Base-by-base conservation (phyloP, 208 protist genomes). In the Sergeia podlipaevii region DNA sequence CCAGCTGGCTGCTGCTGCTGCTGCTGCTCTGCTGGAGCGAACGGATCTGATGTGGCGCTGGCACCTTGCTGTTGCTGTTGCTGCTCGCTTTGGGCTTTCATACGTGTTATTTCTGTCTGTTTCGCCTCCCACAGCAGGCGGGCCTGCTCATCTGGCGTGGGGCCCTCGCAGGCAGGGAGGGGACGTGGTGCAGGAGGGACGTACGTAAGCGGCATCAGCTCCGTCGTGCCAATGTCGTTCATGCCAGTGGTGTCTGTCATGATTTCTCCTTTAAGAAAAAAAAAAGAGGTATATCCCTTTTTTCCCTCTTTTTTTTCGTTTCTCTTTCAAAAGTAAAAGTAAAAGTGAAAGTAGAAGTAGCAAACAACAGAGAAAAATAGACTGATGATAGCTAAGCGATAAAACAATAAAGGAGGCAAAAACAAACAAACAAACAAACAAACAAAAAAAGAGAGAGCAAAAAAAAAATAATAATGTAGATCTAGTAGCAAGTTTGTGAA, bases 121-220 rank as follows among this genome's bases (percentile, higher is more conserved):
- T 60, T 65, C 34, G 70, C 41, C 11, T 59, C 63, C 18, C 68
- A 37, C 2, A 50, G 34, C 15, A 61, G 74, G 13, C 69, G 66
- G 37, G 63, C 55, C 52, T 94, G 80, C 29, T 91, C 80, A 27
- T 91, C 86, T 0, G 86, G 86, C 8, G 79, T 89, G 4, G 80
- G 82, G 15, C 77, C 70, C 0, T 57, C 74, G 70, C 83, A 89
- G 6, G 70, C 51, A 13, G 72, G 67, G 34, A 63, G 67, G 3
- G 86, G 86, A 23, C 38, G 24, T 2, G 86, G 86, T 2, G 76
- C 62, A 8, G 79, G 60, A 27, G 80, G 82, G 30, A 33, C 70
- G 73, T 77, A 85, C 11, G 6, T 70, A 5, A 87, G 63, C 24
- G 78, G 27, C 10, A 62, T 21, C 18, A 93, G 68, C 44, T 67